Evolutionary conservation across 1,139 yeast species (phyloP).

Genomic region (Pneumocystis canis): DNA sequence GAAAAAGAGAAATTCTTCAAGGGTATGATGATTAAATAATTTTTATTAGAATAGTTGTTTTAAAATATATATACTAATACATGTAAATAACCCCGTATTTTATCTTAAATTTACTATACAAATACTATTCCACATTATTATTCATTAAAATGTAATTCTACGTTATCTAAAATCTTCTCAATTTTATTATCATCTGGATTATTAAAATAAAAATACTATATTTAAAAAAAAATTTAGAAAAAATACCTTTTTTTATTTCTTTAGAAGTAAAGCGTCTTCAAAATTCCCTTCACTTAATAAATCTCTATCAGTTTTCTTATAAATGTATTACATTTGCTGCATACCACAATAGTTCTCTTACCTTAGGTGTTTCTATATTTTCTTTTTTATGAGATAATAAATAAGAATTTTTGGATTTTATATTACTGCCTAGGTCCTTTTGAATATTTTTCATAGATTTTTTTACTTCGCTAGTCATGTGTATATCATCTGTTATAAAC

Average conservation of each 20-base stretch:
- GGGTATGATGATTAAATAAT: background rate
- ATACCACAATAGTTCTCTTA: background rate
- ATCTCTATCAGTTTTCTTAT: background rate
- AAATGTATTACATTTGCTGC: background rate
- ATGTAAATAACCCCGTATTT: background rate
- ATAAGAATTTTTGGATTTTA: background rate
- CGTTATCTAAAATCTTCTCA: background rate
- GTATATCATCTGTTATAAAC: slow-evolving; percentile 75
- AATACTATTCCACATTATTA: background rate
- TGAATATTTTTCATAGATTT: background rate
- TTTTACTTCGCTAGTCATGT: slow-evolving; percentile 44
- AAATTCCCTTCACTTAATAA: background rate
- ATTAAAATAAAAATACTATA: background rate
- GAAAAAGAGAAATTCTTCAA: background rate
- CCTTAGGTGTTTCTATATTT: background rate
- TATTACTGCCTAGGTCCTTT: background rate
- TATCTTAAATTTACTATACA: background rate
- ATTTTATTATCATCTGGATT: background rate
- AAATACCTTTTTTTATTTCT: background rate
- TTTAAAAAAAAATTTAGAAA: background rate
- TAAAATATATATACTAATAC: background rate
- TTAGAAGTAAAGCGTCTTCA: background rate
- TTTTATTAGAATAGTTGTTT: background rate
- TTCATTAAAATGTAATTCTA: background rate
- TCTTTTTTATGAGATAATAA: background rate